Evolutionary conservation across 2,329 filamentous ascomycete species (phyloP), one percentile per base, ranked within the genome.

Genomic region (Scleromitrula shiraiana): DNA sequence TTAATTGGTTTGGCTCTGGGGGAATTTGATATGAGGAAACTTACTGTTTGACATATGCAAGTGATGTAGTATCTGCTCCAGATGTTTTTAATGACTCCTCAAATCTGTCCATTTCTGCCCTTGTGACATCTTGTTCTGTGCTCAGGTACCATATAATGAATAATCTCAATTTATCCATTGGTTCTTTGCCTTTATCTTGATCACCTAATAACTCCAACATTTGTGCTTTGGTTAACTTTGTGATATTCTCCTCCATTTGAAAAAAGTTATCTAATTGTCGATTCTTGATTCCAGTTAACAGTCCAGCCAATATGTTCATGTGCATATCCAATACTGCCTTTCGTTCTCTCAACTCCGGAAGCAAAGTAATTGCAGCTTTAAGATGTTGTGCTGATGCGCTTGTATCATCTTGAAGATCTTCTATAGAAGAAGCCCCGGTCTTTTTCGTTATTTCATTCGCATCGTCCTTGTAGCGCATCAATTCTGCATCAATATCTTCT

Each of bases 121-220:
- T 80, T 48, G 78, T 83, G 17, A 96, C 76, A 53, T 97, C 90
- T 58, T 88, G 84, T 64, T 97, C 93, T 1, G 88, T 94, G 65
- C 88, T 96, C 46, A 98, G 70, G 68, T 87, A 93, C 93, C 93
- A 98, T 60, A 98, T 96, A 56, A 97, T 83, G 67, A 98, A 98
- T 10, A 97, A 70, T 35, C 93, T 80, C 23, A 98, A 77, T 69
- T 97, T 97, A 66, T 98, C 93, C 19, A 82, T 70, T 2, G 93
- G 81, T 41, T 95, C 78, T 37, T 80, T 87, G 43, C 93, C 93
- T 68, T 94, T 95, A 53, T 82, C 79, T 2, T 76, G 67, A 56
- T 93, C 87, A 57, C 83, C 88, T 62, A 98, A 80, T 10, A 94
- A 73, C 48, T 97, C 89, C 32, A 97, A 70, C 51, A 97, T 83